Conservation (phyloP, 257 asterid species). For the Przewalskia tangutica region DNA sequence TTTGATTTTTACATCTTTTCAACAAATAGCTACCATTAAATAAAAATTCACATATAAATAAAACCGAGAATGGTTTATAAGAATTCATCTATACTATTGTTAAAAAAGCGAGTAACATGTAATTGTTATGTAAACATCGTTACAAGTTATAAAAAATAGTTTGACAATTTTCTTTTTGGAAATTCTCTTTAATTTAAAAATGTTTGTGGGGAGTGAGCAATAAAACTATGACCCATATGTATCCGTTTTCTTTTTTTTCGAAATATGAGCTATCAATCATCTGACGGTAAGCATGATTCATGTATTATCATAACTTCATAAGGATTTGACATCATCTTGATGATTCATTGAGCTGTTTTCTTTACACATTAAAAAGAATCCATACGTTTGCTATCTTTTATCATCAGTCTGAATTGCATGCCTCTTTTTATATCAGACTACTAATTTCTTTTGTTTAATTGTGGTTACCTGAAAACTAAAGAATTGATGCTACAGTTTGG, state of each 20-base stretch:
- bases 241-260: background rate
- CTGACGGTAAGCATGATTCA: background rate
- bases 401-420: background rate
- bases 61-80: background rate
- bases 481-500: background rate
- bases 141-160: background rate
- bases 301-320: background rate
- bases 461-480: background rate
- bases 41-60: background rate
- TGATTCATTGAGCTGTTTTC: background rate
- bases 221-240: background rate
- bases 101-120: background rate
- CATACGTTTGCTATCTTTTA: background rate
- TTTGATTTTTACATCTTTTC: background rate
- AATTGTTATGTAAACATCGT: background rate
- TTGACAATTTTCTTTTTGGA: background rate
- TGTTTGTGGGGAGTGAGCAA: background rate
- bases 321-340: background rate
- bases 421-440: background rate
- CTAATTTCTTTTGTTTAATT: conserved; percentile 4
- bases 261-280: background rate
- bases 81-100: background rate
- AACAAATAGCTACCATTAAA: background rate
- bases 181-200: background rate
- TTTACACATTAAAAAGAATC: background rate